Evolutionary conservation across 805 yeast genomes (phyloP), one percentile per base, ranked within the genome.

Genomic region (Blastobotrys americana): DNA sequence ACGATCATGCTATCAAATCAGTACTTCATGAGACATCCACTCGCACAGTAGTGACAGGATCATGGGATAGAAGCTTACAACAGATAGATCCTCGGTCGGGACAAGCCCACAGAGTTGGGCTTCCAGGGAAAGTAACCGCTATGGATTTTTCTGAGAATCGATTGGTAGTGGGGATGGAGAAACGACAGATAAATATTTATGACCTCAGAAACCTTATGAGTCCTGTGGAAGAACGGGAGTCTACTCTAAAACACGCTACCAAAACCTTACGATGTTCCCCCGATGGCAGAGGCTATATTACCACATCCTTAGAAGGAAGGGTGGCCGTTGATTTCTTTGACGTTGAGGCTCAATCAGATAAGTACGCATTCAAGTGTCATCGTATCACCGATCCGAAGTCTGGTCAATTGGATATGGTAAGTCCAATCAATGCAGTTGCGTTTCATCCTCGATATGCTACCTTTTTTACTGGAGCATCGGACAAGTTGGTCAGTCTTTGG

Each of bases 311-410:
- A n/a, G 95, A 85, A 55, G 95, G 95, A 0, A 67, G 94, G 22
- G 87, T 83, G 1, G 79, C 88, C 0, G 74, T 86, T 21, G 90
- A 85, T 49, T 80, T 71, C 54, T 75, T 80, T 43, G 76, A 78
- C 44, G 68, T 71, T 1, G 64, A 64, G 37, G 56, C 57, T 3
- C 73, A 65, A 42, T 52, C 61, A 1, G 64, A 68, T 45, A 74
- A 77, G 44, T 88, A 80, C 60, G 90, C 95, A 0, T 87, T 87
- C 69, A 78, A 86, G 55, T 82, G 95, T 49, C 96, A 87, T 60
- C 64, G 95, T 25, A 49, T 48, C 5, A 41, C 27, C 18, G 37
- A 8, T 25, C 51, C 51, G 19, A 52, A 45, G 10, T 37, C 37
- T 3, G 28, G 38, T n/a, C 76, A 69, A 36, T 65, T 67, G 5